A percentile compares a stretch with the other conserved stretches of the same genome.
These are phyloP conservation scores for Inga leiocalycina DNA, from an alignment of 306 rosid genomes.

Conservation along the genomic window DNA sequence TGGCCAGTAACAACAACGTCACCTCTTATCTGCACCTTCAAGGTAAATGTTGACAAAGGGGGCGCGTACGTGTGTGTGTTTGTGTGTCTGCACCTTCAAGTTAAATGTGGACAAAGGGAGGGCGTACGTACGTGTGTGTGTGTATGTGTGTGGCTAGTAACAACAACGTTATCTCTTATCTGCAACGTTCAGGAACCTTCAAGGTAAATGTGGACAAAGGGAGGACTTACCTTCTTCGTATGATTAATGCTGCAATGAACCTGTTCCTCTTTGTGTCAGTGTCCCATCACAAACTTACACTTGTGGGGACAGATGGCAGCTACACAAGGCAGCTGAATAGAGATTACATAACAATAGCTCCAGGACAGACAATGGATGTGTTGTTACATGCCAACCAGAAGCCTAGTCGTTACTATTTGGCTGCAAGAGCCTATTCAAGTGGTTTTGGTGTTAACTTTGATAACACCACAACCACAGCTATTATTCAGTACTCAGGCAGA, in stretches of 20 bases:
- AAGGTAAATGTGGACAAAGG: slow-evolving; percentile 41
- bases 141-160: not conserved
- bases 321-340: slow-evolving; percentile 42
- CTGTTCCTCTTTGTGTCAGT: slow-evolving; percentile 46
- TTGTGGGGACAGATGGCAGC: slow-evolving; percentile 49
- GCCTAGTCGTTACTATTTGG: slow-evolving; percentile 49
- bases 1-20: not conserved
- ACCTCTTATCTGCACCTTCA: not conserved
- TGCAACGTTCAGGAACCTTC: slow-evolving; percentile 37
- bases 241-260: slow-evolving; percentile 50
- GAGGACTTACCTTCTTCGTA: slow-evolving; percentile 51
- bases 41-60: too few relatives aligned
- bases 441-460: slow-evolving; percentile 29
- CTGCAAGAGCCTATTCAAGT: slow-evolving; percentile 44
- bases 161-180: not conserved
- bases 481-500: slow-evolving; percentile 43
- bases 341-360: slow-evolving; percentile 50
- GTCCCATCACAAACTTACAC: slow-evolving; percentile 49
- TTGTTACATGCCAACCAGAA: slow-evolving; percentile 50
- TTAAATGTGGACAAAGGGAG: too few relatives aligned
- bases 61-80: too few relatives aligned
- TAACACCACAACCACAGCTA: slow-evolving; percentile 49
- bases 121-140: too few relatives aligned
- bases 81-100: too few relatives aligned
- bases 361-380: slow-evolving; percentile 55